Conservation (phyloP, 805 yeast species). For the Lachancea nothofagi region DNA sequence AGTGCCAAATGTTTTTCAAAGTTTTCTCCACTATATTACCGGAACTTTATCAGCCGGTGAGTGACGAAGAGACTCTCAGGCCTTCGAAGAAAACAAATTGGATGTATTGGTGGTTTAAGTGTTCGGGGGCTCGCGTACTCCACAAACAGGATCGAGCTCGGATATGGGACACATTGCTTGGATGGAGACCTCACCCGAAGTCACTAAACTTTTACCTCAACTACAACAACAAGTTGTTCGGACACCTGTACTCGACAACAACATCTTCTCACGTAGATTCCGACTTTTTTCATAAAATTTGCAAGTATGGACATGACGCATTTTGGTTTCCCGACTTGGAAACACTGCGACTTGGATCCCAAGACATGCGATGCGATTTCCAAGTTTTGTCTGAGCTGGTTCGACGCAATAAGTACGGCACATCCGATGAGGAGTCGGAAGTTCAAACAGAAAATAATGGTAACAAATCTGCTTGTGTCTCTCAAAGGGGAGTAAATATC, state of each 20-base stretch:
- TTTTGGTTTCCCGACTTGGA: slow-evolving; percentile 36
- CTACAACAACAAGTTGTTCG: slow-evolving; percentile 30
- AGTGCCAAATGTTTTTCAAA: slow-evolving; percentile 42
- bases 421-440: slow-evolving; percentile 6
- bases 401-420: slow-evolving; percentile 23
- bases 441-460: slow-evolving; percentile 7
- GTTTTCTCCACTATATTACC: slow-evolving; percentile 65
- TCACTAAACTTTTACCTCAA: slow-evolving; percentile 32
- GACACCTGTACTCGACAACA: slow-evolving; percentile 23
- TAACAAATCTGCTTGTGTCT: slow-evolving; percentile 5
- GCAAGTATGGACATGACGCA: slow-evolving; percentile 24
- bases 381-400: slow-evolving; percentile 29
- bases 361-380: slow-evolving; percentile 24
- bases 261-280: slow-evolving; percentile 3
- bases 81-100: slow-evolving; percentile 65
- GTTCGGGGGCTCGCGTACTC: slow-evolving; percentile 82
- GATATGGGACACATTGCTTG: slow-evolving; percentile 81
- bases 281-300: slow-evolving; percentile 11
- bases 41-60: slow-evolving; percentile 67
- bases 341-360: slow-evolving; percentile 23
- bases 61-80: slow-evolving; percentile 72
- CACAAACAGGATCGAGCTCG: slow-evolving; percentile 78
- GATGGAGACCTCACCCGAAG: slow-evolving; percentile 54
- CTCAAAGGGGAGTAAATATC: slow-evolving; percentile 11
- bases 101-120: slow-evolving; percentile 93